These are phyloP conservation scores for Corniculantispora saksenae DNA, from an alignment of 2,329 filamentous ascomycete genomes.

Conservation along the genomic window DNA sequence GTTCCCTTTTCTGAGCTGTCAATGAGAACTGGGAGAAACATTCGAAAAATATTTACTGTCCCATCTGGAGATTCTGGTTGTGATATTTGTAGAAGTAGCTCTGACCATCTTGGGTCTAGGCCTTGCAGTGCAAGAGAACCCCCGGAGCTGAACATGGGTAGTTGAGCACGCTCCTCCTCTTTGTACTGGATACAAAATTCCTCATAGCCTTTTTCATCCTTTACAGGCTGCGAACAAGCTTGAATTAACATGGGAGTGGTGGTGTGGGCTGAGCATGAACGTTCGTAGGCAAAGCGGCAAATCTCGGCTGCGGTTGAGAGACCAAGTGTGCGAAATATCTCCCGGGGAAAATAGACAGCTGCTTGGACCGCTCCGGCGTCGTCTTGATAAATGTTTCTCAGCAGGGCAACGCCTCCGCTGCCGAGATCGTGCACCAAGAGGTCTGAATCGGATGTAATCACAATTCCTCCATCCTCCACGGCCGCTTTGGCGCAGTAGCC, in stretches of 20 bases:
- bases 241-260: slow-evolving; percentile 33
- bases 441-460: slow-evolving; percentile 87
- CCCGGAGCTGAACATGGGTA: slow-evolving; percentile 23
- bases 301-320: slow-evolving; percentile 34
- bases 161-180: slow-evolving; percentile 24
- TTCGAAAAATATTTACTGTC: slow-evolving; percentile 33
- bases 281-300: slow-evolving; percentile 39
- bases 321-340: slow-evolving; percentile 45
- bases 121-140: slow-evolving; percentile 21
- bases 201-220: slow-evolving; percentile 27
- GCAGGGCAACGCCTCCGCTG: slow-evolving; percentile 64
- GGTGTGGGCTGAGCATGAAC: slow-evolving; percentile 29
- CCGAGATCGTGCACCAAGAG: slow-evolving; percentile 75
- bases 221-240: slow-evolving; percentile 27
- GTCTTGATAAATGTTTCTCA: slow-evolving; percentile 60
- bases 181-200: slow-evolving; percentile 37
- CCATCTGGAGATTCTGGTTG: slow-evolving; percentile 2
- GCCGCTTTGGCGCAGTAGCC: slow-evolving; percentile 71
- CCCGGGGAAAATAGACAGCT: slow-evolving; percentile 33
- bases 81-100: slow-evolving; percentile 37
- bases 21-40: slow-evolving; percentile 67
- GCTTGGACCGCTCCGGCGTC: slow-evolving; percentile 28
- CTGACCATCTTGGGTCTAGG: slow-evolving; percentile 42
- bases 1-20: slow-evolving; percentile 57
- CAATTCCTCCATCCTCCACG: slow-evolving; percentile 51